Base-by-base conservation (phyloP, 2,329 filamentous ascomycete genomes). In the Ilyonectria mors-panacis region DNA sequence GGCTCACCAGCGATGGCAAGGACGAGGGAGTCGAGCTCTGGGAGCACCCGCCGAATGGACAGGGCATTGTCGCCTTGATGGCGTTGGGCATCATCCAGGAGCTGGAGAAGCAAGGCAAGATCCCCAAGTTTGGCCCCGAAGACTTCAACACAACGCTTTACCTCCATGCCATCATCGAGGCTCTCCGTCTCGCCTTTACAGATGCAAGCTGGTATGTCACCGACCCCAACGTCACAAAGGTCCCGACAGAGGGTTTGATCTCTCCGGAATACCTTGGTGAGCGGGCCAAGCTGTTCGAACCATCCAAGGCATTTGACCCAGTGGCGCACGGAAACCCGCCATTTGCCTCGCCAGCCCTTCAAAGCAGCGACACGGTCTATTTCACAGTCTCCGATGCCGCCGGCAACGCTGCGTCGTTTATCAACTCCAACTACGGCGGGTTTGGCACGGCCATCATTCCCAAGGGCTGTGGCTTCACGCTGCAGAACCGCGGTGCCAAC, bases 41-140 rank as follows among this genome's bases (percentile, higher is more conserved):
- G 95, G 96, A 99, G 78, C 95, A 98, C 78, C 95, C 95, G 39
- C 96, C 96, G 9, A 98, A 98, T 75, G 95, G 96, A 0, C 96
- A 98, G 81, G 96, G 96, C 2, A 95, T 98, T 70, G 93, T 98
- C 2, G 96, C 96, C 0, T 84, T 98, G 35, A 97, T 98, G 92
- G 93, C 96, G 0, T 85, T 99, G 1, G 96, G 96, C 1, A 97
- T 98, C 71, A 85, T 99, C 55, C 91, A 98, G 78, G 91, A 95
- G 77, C 87, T 98, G 1, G 94, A 97, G 80, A 89, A 90, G 66
- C 84, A 87, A 17, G 92, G 92, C 44, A 90, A 90, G 74, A 94
- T 98, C 66, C 90, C 92, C 0, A 87, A 85, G 1, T 97, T 96
- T 80, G 81, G 80, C 0, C 81, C 87, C 1, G 82, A 86, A 2